Base-by-base conservation (phyloP, 1,284 basidiomycete genomes). In the Tilletiopsis washingtonensis region DNA sequence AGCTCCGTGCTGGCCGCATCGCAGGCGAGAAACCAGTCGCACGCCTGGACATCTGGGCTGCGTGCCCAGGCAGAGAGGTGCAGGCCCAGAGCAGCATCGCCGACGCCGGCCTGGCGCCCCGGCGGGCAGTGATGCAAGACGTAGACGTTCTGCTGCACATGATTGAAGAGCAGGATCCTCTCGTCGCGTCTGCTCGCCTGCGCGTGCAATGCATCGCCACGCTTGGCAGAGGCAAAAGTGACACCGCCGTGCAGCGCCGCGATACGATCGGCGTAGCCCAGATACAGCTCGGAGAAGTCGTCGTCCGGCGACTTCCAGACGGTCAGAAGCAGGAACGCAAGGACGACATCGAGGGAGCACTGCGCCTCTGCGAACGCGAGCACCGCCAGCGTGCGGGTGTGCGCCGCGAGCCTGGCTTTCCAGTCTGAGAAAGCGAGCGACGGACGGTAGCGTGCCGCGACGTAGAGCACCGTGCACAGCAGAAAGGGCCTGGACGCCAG, bases 291-390 rank as follows among this genome's bases (percentile, higher is more conserved):
- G 25, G 54, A 55, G 27, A 57, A 60, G 24, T 56, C 51, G 23
- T 62, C 60, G 23, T 62, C 60, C 0, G 57, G 54, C 45, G 54
- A 54, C 52, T 62, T 62, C 57, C 57, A 62, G 20, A 57, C 54
- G 4, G 60, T 54, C 4, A 49, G 42, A n/a, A 62, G 45, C 9
- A 57, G 57, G 53, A 62, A 54, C 1, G 60, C 60, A 1, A 60
- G 50, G 7, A 51, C 57, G 0, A 55, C 55, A 45, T 59, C 60
- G 53, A 57, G 56, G 43, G 52, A 42, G 4, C 53, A 17, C 20
- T 62, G 54, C 9, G 54, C 60, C 39, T 53, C 14, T 0, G 54
- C 57, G 25, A 62, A 62, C 6, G 57, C 52, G 5, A 43, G 44
- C 23, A 57, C 49, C 1, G 57, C 57, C 4, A 60, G 24, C 27